Evolutionary conservation across 768 basidiomycete genomes (phyloP).

Genomic region (Coprinellus micaceus): DNA sequence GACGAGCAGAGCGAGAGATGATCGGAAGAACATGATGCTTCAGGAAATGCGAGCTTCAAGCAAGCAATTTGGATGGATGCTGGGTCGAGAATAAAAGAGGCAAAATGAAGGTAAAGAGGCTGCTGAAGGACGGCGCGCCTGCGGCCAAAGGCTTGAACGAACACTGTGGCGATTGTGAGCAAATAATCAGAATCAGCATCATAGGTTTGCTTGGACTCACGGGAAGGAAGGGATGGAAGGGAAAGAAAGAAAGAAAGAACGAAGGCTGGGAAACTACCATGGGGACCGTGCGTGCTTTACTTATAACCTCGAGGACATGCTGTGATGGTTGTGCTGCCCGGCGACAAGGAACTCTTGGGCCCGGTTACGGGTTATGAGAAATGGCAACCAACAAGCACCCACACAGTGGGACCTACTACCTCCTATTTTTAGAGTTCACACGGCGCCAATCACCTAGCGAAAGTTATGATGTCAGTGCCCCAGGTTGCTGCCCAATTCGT

Average conservation of each 20-base stretch:
- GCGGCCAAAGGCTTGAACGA: conserved; percentile 28
- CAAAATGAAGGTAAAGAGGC: conserved; percentile 17
- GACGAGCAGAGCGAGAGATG: conserved; percentile 36
- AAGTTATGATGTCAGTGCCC: conserved; percentile 9
- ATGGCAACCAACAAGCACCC: neutral
- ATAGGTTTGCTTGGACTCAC: conserved; percentile 11
- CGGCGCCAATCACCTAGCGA: neutral
- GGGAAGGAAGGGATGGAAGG: conserved; percentile 17
- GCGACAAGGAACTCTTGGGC: neutral
- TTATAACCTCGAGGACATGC: neutral
- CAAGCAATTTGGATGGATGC: conserved; percentile 7
- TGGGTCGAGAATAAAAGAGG: neutral
- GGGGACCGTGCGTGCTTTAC: conserved; percentile 3
- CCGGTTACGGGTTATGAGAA: neutral
- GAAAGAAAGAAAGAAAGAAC: conserved; percentile 14
- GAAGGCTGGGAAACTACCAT: conserved; percentile 6
- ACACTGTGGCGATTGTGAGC: conserved; percentile 12
- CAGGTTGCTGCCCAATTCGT: no score
- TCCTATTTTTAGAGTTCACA: conserved; percentile 1
- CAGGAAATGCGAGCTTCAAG: conserved; percentile 1
- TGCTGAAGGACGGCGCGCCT: conserved; percentile 29
- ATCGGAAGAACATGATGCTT: conserved; percentile 43
- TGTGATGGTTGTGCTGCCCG: conserved; percentile 8
- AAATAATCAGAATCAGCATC: neutral
- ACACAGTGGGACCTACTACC: neutral